Base-by-base conservation (phyloP, 2,329 filamentous ascomycete genomes). In the Thelonectria rubi region DNA sequence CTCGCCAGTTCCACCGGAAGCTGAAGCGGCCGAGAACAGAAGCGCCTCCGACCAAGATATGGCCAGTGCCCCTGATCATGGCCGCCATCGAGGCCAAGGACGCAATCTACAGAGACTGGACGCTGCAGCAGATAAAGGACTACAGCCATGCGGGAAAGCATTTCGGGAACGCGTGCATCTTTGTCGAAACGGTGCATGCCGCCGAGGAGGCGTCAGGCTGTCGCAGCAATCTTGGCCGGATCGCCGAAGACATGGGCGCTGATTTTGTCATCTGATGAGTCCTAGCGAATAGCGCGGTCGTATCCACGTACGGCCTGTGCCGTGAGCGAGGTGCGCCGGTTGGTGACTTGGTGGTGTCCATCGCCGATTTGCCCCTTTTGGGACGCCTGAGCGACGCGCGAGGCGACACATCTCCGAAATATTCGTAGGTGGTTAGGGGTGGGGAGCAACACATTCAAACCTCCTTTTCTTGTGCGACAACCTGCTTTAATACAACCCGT, bases 141-240 rank as follows among this genome's bases (percentile, higher is more conserved):
- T 46, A 46, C 18, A 24, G 10, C 43, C 43, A 24, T 24, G 24
- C 18, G 10, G 43, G 43, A 14, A 46, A 46, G 18, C 43, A 46
- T 15, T 46, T 46, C 24, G 18, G 14, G n/a, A 46, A 46, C 18
- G 43, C 43, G 18, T 46, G 43, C 43, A 20, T 14, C 43, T 46
- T 46, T 46, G 43, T 46, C 10, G 43, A 46, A 46, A 46, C 15
- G 43, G 43, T 46, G 43, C 43, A 46, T 5, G 43, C 20, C 43
- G 43, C 43, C 43, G 43, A 46, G 43, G 43, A 46, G 18, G 43
- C 11, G 17, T 14, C 43, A 17, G 18, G 43, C 43, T 24, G 20
- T 20, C 43, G 43, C 43, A 14, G 18, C 8, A 24, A 46, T 46
- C 43, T 46, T 46, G 17, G 11, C 20, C 43, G 18, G 17, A 46